These are phyloP conservation scores for Colletotrichum lentis DNA, from an alignment of 2,329 filamentous ascomycete species.

Conservation along the genomic window DNA sequence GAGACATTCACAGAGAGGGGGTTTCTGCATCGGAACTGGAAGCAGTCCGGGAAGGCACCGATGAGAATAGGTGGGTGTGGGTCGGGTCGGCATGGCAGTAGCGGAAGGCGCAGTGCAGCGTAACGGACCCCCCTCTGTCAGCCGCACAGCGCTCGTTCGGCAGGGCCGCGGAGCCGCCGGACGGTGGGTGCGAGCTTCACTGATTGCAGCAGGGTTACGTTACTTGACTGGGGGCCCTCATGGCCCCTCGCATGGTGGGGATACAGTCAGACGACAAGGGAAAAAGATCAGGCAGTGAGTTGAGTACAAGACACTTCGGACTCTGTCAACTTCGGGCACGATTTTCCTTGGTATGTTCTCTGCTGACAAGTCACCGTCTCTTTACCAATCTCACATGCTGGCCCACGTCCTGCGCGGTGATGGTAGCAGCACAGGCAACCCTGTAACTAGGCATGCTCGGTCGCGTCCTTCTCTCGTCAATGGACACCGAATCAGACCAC, in stretches of 20 bases:
- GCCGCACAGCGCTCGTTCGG: conserved; percentile 12
- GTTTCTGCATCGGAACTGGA: background rate
- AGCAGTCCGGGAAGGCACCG: conserved; percentile 3
- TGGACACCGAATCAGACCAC: background rate
- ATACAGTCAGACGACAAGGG: conserved; percentile 11
- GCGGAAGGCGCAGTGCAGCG: conserved; percentile 30
- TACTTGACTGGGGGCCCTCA: background rate
- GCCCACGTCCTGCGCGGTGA: background rate
- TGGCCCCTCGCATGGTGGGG: background rate
- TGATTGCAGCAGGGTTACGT: background rate
- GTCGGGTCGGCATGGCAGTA: conserved; percentile 8
- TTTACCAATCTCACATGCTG: background rate
- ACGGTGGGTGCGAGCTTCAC: background rate
- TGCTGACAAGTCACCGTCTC: background rate
- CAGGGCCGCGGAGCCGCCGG: conserved; percentile 4
- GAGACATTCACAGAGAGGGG: too few species aligned
- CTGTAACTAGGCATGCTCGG: background rate
- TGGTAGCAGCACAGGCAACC: too few species aligned
- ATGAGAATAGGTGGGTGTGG: background rate
- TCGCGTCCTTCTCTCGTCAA: background rate
- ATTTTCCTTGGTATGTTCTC: background rate
- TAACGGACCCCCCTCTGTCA: background rate
- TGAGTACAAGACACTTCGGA: background rate
- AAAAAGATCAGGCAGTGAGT: background rate
- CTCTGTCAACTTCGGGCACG: background rate